A percentile compares a stretch with the other conserved stretches of the same genome.
These are phyloP conservation scores for Sordaria brevicollis DNA, from an alignment of 495 filamentous ascomycete genomes.

Conservation along the genomic window DNA sequence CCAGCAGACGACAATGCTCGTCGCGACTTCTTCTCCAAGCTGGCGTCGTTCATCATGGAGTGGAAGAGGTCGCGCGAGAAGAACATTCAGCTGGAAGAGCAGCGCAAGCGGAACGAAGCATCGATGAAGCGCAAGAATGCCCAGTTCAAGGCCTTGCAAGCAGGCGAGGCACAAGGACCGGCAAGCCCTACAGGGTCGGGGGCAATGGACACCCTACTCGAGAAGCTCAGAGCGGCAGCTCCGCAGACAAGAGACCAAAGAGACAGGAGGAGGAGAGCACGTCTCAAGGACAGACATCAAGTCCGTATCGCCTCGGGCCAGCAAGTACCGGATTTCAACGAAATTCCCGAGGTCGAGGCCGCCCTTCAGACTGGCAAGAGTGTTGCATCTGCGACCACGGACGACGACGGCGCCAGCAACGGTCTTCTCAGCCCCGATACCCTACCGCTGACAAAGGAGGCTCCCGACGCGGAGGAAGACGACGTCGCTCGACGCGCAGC, in stretches of 20 bases:
- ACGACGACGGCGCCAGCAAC: slow-evolving; percentile 24
- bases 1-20: slow-evolving; percentile 85
- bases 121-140: slow-evolving; percentile 82
- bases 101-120: slow-evolving; percentile 70
- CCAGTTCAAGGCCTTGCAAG: slow-evolving; percentile 43
- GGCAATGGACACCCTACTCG: slow-evolving; percentile 92
- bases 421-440: slow-evolving; percentile 22
- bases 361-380: slow-evolving; percentile 12
- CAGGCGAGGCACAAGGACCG: slow-evolving; percentile 41
- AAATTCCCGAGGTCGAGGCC: slow-evolving; percentile 38
- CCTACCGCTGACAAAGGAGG: slow-evolving; percentile 24
- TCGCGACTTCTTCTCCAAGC: slow-evolving; percentile 90
- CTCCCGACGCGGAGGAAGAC: slow-evolving; percentile 48
- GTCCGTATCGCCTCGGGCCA: slow-evolving; percentile 85
- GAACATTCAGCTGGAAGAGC: slow-evolving; percentile 77
- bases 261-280: slow-evolving; percentile 75
- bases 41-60: slow-evolving; percentile 82
- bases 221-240: slow-evolving; percentile 89
- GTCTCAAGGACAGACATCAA: slow-evolving; percentile 83
- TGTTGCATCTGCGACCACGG: slow-evolving; percentile 11
- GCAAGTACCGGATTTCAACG: slow-evolving; percentile 60
- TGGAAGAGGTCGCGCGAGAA: slow-evolving; percentile 96
- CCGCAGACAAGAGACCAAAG: slow-evolving; percentile 80
- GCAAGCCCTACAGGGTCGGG: slow-evolving; percentile 69
- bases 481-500: slow-evolving; percentile 76